Percentiles rank a stretch among this genome's conserved stretches.
Evolutionary conservation across 768 basidiomycete species (phyloP).

Genomic region (Xerocomellus amylosporus): DNA sequence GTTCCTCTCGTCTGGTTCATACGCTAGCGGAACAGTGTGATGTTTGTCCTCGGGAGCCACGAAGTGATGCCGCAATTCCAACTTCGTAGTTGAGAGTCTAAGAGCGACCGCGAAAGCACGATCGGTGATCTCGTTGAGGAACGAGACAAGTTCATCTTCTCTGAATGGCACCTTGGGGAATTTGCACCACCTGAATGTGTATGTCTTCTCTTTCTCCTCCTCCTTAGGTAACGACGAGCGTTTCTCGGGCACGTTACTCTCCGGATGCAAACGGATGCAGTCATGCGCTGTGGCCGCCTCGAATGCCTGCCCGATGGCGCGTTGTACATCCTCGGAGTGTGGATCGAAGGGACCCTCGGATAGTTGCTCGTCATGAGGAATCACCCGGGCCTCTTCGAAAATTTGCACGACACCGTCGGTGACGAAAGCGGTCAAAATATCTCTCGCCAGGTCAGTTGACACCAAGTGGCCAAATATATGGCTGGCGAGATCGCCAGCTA

Average conservation of each 20-base stretch:
- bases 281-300: not conserved
- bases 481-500: slow-evolving; percentile 7
- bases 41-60: not conserved
- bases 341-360: not conserved
- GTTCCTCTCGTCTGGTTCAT: not conserved
- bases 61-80: not conserved
- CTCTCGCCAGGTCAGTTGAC: not conserved
- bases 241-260: not conserved
- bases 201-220: not conserved
- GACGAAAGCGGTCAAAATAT: not conserved
- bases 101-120: not conserved
- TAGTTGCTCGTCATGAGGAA: not conserved
- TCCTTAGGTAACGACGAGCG: not conserved
- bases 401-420: not conserved
- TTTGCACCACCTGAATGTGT: not conserved
- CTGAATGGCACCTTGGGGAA: not conserved
- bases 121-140: slow-evolving; percentile 8
- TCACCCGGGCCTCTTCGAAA: not conserved
- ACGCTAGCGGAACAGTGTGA: not conserved
- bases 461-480: slow-evolving; percentile 7
- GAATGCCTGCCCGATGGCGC: not conserved
- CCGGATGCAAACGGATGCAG: not conserved
- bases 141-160: not conserved
- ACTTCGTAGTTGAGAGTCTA: not conserved
- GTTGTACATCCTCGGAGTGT: not conserved